A percentile compares a stretch with the other conserved stretches of the same genome.
Conservation (phyloP, 2,329 filamentous ascomycete genomes). For the Chlorencoelia australis region DNA sequence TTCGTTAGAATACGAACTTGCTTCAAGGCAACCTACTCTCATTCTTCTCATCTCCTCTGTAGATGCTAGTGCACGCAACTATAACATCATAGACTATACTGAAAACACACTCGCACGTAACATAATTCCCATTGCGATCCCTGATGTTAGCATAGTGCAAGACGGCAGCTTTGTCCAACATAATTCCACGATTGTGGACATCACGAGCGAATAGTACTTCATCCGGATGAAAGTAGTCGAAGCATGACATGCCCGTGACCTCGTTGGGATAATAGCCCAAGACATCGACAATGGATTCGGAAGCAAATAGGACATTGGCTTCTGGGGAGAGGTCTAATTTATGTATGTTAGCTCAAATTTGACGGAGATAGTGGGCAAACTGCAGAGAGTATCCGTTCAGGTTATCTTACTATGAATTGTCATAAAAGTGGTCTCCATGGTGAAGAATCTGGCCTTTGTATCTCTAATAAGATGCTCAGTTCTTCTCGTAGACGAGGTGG, state of each 20-base stretch:
- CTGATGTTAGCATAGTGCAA: constrained; percentile 69
- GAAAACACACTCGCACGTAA: constrained; percentile 81
- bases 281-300: constrained; percentile 74
- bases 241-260: constrained; percentile 65
- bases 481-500: constrained; percentile 16
- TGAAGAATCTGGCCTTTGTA: constrained; percentile 27
- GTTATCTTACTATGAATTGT: constrained; percentile 68
- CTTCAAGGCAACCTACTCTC: constrained; percentile 55
- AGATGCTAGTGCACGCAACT: constrained; percentile 75
- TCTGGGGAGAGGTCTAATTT: constrained; percentile 59
- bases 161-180: constrained; percentile 75
- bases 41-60: constrained; percentile 57
- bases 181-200: constrained; percentile 62
- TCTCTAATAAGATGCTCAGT: constrained; percentile 29
- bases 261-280: constrained; percentile 71
- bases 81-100: constrained; percentile 82
- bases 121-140: constrained; percentile 59
- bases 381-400: constrained; percentile 3
- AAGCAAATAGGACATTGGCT: constrained; percentile 73
- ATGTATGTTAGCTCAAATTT: constrained; percentile 13
- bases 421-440: constrained; percentile 81
- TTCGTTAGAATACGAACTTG: not conserved
- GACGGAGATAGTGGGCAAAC: constrained; percentile 6
- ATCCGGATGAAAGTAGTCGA: constrained; percentile 78
- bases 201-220: constrained; percentile 66